Evolutionary conservation across 2,329 filamentous ascomycete species (phyloP).

Genomic region (Neonectria ditissima): DNA sequence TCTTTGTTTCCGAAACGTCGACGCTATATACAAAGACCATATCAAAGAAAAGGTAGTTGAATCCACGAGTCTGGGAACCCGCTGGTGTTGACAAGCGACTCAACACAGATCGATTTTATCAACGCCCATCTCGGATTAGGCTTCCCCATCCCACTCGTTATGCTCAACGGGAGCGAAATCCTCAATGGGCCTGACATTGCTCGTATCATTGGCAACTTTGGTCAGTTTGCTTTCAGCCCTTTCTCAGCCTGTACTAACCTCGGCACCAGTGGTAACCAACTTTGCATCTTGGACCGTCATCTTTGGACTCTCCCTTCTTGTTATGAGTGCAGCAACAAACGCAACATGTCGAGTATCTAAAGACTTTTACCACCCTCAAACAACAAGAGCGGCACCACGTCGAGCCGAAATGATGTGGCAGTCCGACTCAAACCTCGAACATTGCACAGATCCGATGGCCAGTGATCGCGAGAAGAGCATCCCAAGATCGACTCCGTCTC

Average conservation of each 20-base stretch:
- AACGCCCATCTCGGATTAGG: conserved; percentile 64
- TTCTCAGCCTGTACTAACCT: conserved; percentile 24
- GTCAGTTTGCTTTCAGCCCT: conserved; percentile 46
- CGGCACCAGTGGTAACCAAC: conserved; percentile 49
- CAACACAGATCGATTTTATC: conserved; percentile 61
- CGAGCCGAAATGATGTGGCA: conserved; percentile 37
- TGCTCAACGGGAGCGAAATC: conserved; percentile 54
- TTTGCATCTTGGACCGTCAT: conserved; percentile 50
- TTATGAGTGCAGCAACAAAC: conserved; percentile 29
- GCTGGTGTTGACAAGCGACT: conserved; percentile 12
- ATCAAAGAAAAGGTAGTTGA: conserved; percentile 51
- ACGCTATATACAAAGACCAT: conserved; percentile 46
- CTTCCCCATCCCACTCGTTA: conserved; percentile 63
- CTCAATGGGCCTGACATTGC: conserved; percentile 52
- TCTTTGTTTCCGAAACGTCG: conserved; percentile 29
- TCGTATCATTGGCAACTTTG: conserved; percentile 57
- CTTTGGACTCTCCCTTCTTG: conserved; percentile 44
- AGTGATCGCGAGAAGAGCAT: conserved; percentile 23
- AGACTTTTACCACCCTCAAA: conserved; percentile 23
- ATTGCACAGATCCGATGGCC: background rate
- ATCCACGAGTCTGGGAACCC: background rate
- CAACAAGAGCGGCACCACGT: conserved; percentile 10
- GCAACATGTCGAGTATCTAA: conserved; percentile 19
- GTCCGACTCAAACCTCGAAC: conserved; percentile 36
- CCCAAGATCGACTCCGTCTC: conserved; percentile 1